A percentile compares a stretch with the other conserved stretches of the same genome.
phyloP scores from a whole-genome alignment of 257 asterid species.

The Nicotiana otophora region DNA sequence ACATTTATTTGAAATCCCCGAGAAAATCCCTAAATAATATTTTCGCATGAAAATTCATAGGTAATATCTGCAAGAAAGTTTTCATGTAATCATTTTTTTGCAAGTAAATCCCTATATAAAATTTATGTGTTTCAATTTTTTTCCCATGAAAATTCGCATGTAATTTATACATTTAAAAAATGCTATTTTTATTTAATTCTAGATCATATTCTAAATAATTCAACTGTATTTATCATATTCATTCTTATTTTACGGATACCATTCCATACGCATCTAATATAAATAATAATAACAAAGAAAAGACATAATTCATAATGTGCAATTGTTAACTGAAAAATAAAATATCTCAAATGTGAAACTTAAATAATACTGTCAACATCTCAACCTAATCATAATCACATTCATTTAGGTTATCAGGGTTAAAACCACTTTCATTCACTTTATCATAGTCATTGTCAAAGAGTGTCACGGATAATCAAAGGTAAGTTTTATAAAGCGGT shows the following conservation, averaged over 20 bases:
- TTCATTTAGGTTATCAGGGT: neutral
- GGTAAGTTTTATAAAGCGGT: too few species aligned
- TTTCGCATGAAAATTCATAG: neutral
- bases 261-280: neutral
- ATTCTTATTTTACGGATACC: neutral
- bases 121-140: too few species aligned
- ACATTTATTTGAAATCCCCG: neutral
- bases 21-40: neutral
- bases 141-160: neutral
- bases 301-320: neutral
- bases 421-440: neutral
- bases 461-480: too few species aligned
- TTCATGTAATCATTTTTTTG: neutral
- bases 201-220: too few species aligned
- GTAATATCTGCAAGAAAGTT: neutral
- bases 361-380: neutral
- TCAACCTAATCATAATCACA: neutral
- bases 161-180: neutral
- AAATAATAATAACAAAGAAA: neutral
- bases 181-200: too few species aligned
- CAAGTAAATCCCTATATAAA: neutral
- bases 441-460: neutral
- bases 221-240: neutral
- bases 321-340: neutral
- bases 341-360: neutral